Evolutionary conservation across 2,329 filamentous ascomycete species (phyloP).

Genomic region (Alternaria arbusti): DNA sequence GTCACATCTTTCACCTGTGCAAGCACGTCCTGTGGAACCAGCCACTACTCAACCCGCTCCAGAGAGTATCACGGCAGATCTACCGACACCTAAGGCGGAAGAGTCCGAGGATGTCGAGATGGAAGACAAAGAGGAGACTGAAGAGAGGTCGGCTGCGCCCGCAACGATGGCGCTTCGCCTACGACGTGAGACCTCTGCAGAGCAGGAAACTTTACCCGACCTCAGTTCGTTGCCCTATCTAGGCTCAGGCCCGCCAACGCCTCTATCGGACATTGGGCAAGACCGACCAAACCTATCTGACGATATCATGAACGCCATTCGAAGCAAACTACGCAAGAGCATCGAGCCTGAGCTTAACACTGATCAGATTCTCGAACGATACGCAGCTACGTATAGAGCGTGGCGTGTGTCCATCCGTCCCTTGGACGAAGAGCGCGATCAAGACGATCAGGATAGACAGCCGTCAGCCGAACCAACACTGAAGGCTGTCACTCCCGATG

Average conservation of each 20-base stretch:
- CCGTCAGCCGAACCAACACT: slow-evolving; percentile 44
- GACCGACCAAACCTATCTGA: slow-evolving; percentile 47
- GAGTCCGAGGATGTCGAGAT: slow-evolving; percentile 42
- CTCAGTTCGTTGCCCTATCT: slow-evolving; percentile 54
- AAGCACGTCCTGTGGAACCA: slow-evolving; percentile 1
- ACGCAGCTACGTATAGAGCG: slow-evolving; percentile 47
- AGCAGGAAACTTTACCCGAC: slow-evolving; percentile 50
- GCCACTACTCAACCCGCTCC: slow-evolving; percentile 16
- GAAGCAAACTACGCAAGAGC: slow-evolving; percentile 41
- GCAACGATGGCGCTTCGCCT: slow-evolving; percentile 41
- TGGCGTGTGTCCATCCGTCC: slow-evolving; percentile 52
- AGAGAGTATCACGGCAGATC: slow-evolving; percentile 30
- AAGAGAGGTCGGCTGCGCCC: slow-evolving; percentile 36
- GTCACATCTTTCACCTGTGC: slow-evolving; percentile 2
- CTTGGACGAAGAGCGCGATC: slow-evolving; percentile 51
- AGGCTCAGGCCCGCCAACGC: slow-evolving; percentile 51
- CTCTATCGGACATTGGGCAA: slow-evolving; percentile 52
- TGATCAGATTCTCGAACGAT: slow-evolving; percentile 43
- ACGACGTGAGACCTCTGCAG: slow-evolving; percentile 37
- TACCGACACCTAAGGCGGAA: slow-evolving; percentile 46
- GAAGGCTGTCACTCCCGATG: slow-evolving; percentile 56
- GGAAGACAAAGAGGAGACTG: slow-evolving; percentile 26
- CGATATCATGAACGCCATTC: slow-evolving; percentile 45
- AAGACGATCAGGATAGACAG: slow-evolving; percentile 46
- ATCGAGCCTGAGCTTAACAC: slow-evolving; percentile 38